phyloP scores from a whole-genome alignment of 2,329 filamentous ascomycete genomes.

The Emmonsiellopsis sp. region DNA sequence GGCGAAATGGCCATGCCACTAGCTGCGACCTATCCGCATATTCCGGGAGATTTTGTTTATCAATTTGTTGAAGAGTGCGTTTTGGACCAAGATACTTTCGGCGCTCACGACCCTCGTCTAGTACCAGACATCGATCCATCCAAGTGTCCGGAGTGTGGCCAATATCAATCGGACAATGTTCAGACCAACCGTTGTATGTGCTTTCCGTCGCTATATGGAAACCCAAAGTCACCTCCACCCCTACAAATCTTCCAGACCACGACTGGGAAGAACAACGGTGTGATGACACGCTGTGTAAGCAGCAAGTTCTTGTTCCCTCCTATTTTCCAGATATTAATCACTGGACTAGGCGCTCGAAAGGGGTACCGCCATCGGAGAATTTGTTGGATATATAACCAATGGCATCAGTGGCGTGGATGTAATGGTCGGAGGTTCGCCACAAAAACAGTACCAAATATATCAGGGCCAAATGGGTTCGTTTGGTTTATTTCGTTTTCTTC shows the following conservation, averaged over 20 bases:
- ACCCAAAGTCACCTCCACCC: slow-evolving; percentile 31
- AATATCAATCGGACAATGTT: slow-evolving; percentile 43
- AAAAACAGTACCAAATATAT: slow-evolving; percentile 46
- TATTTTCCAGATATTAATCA: background rate
- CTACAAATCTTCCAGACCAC: slow-evolving; percentile 47
- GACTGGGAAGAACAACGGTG: slow-evolving; percentile 47
- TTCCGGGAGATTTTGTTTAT: slow-evolving; percentile 15
- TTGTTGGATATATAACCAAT: slow-evolving; percentile 47
- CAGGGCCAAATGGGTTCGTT: slow-evolving; percentile 37
- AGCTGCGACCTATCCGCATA: slow-evolving; percentile 14
- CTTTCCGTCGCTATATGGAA: slow-evolving; percentile 46
- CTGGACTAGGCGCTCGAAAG: slow-evolving; percentile 39
- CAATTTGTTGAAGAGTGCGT: slow-evolving; percentile 36
- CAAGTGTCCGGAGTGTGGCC: slow-evolving; percentile 38
- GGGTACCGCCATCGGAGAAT: slow-evolving; percentile 47
- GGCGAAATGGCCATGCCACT: slow-evolving; percentile 10
- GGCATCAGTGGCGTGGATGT: slow-evolving; percentile 46
- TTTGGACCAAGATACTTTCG: slow-evolving; percentile 42
- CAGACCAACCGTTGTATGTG: slow-evolving; percentile 44
- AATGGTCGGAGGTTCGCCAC: slow-evolving; percentile 40
- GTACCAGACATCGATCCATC: slow-evolving; percentile 25
- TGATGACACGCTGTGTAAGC: slow-evolving; percentile 24
- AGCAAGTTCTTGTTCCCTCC: background rate
- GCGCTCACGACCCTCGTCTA: slow-evolving; percentile 42
- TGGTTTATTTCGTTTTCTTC: background rate